Evolutionary conservation across 2,329 filamentous ascomycete genomes (phyloP).

Genomic region (Fusarium fujikuroi): DNA sequence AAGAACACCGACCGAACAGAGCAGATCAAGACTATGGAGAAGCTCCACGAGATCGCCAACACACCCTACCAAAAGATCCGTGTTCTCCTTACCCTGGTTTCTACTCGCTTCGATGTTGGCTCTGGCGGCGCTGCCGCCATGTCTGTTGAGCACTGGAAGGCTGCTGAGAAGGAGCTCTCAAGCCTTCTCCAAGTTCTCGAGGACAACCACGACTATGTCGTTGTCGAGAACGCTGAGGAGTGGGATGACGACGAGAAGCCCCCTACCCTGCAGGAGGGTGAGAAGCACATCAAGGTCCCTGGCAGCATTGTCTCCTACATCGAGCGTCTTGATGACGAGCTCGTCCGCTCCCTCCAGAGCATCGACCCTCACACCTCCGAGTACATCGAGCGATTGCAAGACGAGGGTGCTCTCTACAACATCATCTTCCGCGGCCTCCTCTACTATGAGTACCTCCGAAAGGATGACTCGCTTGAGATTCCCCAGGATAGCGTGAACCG

Average conservation of each 20-base stretch:
- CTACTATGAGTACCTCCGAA: slow-evolving; percentile 85
- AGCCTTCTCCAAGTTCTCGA: slow-evolving; percentile 83
- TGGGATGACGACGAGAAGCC: slow-evolving; percentile 99
- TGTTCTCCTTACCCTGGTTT: slow-evolving; percentile 89
- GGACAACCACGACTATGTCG: slow-evolving; percentile 80
- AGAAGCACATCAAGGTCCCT: slow-evolving; percentile 88
- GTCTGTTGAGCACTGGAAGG: slow-evolving; percentile 97
- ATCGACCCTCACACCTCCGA: slow-evolving; percentile 99
- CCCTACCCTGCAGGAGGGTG: slow-evolving; percentile 75
- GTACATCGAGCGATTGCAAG: slow-evolving; percentile 94
- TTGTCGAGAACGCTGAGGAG: slow-evolving; percentile 92
- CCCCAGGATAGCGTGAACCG: slow-evolving; percentile 92
- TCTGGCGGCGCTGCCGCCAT: slow-evolving; percentile 82
- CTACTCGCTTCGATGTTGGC: slow-evolving; percentile 92
- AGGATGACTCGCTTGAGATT: slow-evolving; percentile 75
- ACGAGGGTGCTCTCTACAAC: slow-evolving; percentile 91
- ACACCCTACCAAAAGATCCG: slow-evolving; percentile 95
- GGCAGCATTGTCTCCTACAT: slow-evolving; percentile 95
- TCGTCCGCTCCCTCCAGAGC: slow-evolving; percentile 94
- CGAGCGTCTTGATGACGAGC: slow-evolving; percentile 95
- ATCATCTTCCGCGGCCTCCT: slow-evolving; percentile 88
- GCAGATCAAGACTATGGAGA: slow-evolving; percentile 98
- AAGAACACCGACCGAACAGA: slow-evolving; percentile 97
- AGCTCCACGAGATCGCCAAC: slow-evolving; percentile 86
- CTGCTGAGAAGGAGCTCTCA: slow-evolving; percentile 86